Conservation (phyloP, 2,329 filamentous ascomycete species). For the Chaetothyriales sp. region DNA sequence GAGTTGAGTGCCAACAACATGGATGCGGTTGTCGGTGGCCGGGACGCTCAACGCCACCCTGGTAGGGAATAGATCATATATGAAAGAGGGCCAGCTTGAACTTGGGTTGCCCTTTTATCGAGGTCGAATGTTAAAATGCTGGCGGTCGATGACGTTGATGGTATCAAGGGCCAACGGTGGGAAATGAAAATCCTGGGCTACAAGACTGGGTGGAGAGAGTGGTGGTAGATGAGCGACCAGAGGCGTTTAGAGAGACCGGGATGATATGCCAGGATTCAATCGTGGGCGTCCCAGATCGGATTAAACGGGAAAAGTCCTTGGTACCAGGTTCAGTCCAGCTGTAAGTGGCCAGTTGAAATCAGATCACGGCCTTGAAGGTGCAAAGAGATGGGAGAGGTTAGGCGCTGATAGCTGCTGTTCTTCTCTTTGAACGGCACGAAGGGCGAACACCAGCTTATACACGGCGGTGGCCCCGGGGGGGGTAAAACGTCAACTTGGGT, state of each 20-base stretch:
- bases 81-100: background rate
- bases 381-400: background rate
- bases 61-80: background rate
- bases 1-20: slow-evolving; percentile 41
- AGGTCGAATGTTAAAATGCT: background rate
- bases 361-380: background rate
- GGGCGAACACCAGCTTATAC: background rate
- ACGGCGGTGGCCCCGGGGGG: too few species aligned
- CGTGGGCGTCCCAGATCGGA: background rate
- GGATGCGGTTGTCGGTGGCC: slow-evolving; percentile 14
- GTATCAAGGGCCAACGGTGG: background rate
- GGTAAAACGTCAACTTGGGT: background rate
- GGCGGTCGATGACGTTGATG: background rate
- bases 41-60: background rate
- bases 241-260: too few species aligned
- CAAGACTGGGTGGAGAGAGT: background rate
- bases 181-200: background rate
- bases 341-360: too few species aligned
- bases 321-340: background rate
- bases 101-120: too few species aligned
- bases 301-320: background rate
- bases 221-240: background rate
- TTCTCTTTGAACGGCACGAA: background rate
- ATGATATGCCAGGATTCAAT: too few species aligned
- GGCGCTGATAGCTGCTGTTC: background rate